Evolutionary conservation across 2,329 filamentous ascomycete genomes (phyloP).

Genomic region (Exophiala dermatitidis): DNA sequence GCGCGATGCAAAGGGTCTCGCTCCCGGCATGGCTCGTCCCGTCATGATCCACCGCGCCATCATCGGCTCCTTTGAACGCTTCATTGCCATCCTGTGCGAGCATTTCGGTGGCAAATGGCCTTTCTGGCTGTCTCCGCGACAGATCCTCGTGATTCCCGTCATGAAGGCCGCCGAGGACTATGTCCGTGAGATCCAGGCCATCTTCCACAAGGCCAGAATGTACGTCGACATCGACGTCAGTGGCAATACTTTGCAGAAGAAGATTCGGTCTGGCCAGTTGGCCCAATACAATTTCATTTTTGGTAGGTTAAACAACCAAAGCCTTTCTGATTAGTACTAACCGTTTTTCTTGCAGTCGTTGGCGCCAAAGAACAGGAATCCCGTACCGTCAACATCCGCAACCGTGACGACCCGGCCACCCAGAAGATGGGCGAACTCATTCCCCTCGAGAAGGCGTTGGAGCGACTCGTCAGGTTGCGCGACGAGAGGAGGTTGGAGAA

Average conservation of each 20-base stretch:
- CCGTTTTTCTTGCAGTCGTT: slow-evolving; percentile 42
- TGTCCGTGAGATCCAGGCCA: slow-evolving; percentile 40
- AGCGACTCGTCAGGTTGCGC: slow-evolving; percentile 44
- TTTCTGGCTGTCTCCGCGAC: slow-evolving; percentile 47
- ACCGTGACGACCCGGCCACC: slow-evolving; percentile 55
- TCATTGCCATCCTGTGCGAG: slow-evolving; percentile 45
- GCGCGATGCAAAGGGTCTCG: slow-evolving; percentile 33
- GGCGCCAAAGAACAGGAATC: slow-evolving; percentile 55
- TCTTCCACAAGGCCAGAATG: slow-evolving; percentile 41
- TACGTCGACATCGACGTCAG: slow-evolving; percentile 44
- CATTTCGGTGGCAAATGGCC: slow-evolving; percentile 49
- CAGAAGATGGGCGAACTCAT: slow-evolving; percentile 57
- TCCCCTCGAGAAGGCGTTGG: slow-evolving; percentile 52
- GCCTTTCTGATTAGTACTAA: background rate
- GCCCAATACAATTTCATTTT: slow-evolving; percentile 48
- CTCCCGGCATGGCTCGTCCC: slow-evolving; percentile 41
- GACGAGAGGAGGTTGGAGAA: slow-evolving; percentile 42
- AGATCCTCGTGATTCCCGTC: slow-evolving; percentile 45
- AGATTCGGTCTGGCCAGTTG: slow-evolving; percentile 45
- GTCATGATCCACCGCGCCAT: slow-evolving; percentile 48
- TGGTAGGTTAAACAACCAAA: slow-evolving; percentile 31
- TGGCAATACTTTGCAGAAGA: slow-evolving; percentile 47
- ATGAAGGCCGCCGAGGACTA: slow-evolving; percentile 46
- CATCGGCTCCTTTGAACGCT: slow-evolving; percentile 46
- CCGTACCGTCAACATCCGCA: slow-evolving; percentile 56